Percentiles rank a stretch among this genome's conserved stretches.
phyloP scores from a whole-genome alignment of 257 asterid genomes.

The Solanum corneliomulleri region DNA sequence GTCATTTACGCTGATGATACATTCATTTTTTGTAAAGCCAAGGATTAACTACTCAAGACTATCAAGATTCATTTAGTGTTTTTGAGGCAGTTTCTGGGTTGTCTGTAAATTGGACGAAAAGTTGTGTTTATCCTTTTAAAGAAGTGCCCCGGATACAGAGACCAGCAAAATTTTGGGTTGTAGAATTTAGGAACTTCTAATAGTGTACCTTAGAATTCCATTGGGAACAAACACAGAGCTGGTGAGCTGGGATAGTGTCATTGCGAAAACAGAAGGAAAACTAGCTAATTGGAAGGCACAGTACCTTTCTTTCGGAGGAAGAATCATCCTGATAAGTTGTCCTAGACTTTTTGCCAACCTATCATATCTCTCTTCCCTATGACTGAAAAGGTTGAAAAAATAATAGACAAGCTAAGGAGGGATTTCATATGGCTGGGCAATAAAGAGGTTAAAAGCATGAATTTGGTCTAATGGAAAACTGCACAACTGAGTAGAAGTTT shows the following conservation, averaged over 20 bases:
- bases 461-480: neutral
- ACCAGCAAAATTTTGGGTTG: neutral
- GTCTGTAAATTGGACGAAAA: neutral
- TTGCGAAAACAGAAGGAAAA: neutral
- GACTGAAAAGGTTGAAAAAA: neutral
- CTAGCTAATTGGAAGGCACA: neutral
- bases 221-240: neutral
- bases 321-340: neutral
- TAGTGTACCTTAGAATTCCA: neutral
- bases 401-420: neutral
- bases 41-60: neutral
- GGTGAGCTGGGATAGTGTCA: neutral
- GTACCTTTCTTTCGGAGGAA: neutral
- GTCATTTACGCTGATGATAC: neutral
- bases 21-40: neutral
- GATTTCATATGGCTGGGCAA: neutral
- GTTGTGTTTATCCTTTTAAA: neutral
- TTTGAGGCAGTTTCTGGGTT: neutral
- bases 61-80: neutral
- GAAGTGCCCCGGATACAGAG: neutral
- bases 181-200: neutral
- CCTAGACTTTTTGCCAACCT: neutral
- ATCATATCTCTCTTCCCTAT: neutral
- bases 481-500: neutral
- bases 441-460: neutral